These are phyloP conservation scores for Scleroderma bovista DNA, from an alignment of 768 basidiomycete species.

Conservation along the genomic window DNA sequence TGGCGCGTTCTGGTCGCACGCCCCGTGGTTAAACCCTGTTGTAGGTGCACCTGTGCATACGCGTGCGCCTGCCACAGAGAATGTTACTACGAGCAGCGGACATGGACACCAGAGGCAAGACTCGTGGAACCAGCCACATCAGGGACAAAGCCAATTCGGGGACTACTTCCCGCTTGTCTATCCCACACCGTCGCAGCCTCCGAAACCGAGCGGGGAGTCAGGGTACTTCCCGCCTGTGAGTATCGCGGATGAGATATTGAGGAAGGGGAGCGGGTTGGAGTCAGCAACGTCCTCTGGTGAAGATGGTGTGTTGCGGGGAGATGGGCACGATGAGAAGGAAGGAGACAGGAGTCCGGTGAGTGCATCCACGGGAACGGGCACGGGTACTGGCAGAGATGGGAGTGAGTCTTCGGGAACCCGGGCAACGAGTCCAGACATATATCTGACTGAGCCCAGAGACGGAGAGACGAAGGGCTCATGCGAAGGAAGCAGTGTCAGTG, in stretches of 20 bases:
- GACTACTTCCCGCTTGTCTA: slow-evolving; percentile 41
- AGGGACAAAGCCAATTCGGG: slow-evolving; percentile 6
- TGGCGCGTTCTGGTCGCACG: slow-evolving; percentile 64
- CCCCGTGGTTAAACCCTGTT: slow-evolving; percentile 53
- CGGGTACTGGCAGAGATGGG: slow-evolving; percentile 2
- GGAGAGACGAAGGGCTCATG: slow-evolving; percentile 8
- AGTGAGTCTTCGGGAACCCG: background rate
- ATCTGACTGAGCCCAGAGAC: slow-evolving; percentile 4
- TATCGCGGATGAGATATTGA: slow-evolving; percentile 35
- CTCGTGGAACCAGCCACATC: slow-evolving; percentile 5
- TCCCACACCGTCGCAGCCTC: background rate
- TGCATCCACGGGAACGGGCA: slow-evolving; percentile 3
- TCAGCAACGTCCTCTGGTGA: background rate
- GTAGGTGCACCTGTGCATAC: slow-evolving; percentile 53
- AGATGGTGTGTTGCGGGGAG: background rate
- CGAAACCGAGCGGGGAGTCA: slow-evolving; percentile 2
- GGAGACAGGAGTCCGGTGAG: slow-evolving; percentile 5
- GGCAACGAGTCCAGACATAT: slow-evolving; percentile 1
- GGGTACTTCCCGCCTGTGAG: slow-evolving; percentile 25
- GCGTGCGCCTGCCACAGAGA: background rate
- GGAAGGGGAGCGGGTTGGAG: slow-evolving; percentile 10
- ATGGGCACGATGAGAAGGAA: background rate
- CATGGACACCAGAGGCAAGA: slow-evolving; percentile 11
- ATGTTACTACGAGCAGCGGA: background rate
- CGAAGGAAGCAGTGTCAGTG: slow-evolving; percentile 7